Percentiles rank a stretch among this genome's conserved stretches.
Evolutionary conservation across 106 monocot genomes (phyloP).

Genomic region (Alisma plantagoaquatica): DNA sequence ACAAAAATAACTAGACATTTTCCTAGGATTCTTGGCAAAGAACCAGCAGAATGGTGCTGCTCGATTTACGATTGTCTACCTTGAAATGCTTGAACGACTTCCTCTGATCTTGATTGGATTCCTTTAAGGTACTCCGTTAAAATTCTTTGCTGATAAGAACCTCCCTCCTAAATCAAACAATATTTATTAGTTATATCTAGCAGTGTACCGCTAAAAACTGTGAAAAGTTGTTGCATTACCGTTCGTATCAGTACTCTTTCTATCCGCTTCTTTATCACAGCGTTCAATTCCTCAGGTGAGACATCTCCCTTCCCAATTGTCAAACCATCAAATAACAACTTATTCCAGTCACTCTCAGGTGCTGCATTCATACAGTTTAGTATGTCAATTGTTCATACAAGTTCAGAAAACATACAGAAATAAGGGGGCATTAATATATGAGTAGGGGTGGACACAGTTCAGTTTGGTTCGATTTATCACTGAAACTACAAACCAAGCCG

Average conservation of each 20-base stretch:
- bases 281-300: conserved; percentile 65
- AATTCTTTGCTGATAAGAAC: conserved; percentile 89
- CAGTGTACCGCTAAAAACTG: neutral
- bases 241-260: conserved; percentile 85
- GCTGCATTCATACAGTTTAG: conserved; percentile 38
- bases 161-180: conserved; percentile 60
- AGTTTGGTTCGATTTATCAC: too few relatives aligned
- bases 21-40: too few relatives aligned
- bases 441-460: too few relatives aligned
- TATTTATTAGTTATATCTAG: neutral
- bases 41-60: neutral
- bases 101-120: conserved; percentile 56
- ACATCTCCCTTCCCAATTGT: conserved; percentile 73
- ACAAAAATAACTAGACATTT: too few relatives aligned
- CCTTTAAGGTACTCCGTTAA: conserved; percentile 77
- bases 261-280: conserved; percentile 73
- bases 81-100: conserved; percentile 49
- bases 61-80: conserved; percentile 27
- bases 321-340: conserved; percentile 56
- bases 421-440: too few relatives aligned
- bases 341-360: conserved; percentile 68
- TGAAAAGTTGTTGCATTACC: conserved; percentile 19
- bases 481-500: too few relatives aligned
- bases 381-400: too few relatives aligned
- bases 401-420: too few relatives aligned